phyloP scores from a whole-genome alignment of 2,329 filamentous ascomycete species.

The Xylaria sp. region DNA sequence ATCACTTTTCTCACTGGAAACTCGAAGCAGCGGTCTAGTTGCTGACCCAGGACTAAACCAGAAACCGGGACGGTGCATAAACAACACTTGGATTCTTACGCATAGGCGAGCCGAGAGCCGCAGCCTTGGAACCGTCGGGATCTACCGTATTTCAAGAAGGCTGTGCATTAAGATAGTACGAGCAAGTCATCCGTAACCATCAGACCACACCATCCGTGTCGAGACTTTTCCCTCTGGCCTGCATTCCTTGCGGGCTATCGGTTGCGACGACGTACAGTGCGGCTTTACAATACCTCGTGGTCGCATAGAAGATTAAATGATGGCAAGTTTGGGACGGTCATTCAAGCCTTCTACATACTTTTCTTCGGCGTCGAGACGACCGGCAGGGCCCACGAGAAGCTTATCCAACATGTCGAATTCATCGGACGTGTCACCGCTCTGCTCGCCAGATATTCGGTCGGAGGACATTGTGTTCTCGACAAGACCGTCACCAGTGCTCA shows the following conservation, averaged over 20 bases:
- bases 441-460: slow-evolving; percentile 44
- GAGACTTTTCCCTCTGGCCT: slow-evolving; percentile 2
- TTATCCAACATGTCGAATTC: slow-evolving; percentile 61
- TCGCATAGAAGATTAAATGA: slow-evolving; percentile 42
- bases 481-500: slow-evolving; percentile 46
- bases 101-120: slow-evolving; percentile 26
- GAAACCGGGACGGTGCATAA: slow-evolving; percentile 18
- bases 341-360: slow-evolving; percentile 60
- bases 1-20: slow-evolving; percentile 2
- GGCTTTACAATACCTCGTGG: slow-evolving; percentile 18
- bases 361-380: slow-evolving; percentile 55
- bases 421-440: slow-evolving; percentile 57
- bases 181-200: slow-evolving; percentile 10
- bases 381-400: slow-evolving; percentile 56
- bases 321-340: slow-evolving; percentile 62
- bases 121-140: slow-evolving; percentile 19
- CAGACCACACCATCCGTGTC: slow-evolving; percentile 12
- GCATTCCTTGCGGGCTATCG: slow-evolving; percentile 2
- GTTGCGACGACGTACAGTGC: slow-evolving; percentile 13
- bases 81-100: slow-evolving; percentile 15
- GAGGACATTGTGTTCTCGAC: slow-evolving; percentile 54
- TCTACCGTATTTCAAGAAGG: slow-evolving; percentile 19
- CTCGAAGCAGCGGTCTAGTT: neutral
- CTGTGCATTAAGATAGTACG: slow-evolving; percentile 14
- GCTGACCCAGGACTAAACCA: slow-evolving; percentile 25